These are phyloP conservation scores for Anisogramma anomala DNA, from an alignment of 2,329 filamentous ascomycete species.

Conservation along the genomic window DNA sequence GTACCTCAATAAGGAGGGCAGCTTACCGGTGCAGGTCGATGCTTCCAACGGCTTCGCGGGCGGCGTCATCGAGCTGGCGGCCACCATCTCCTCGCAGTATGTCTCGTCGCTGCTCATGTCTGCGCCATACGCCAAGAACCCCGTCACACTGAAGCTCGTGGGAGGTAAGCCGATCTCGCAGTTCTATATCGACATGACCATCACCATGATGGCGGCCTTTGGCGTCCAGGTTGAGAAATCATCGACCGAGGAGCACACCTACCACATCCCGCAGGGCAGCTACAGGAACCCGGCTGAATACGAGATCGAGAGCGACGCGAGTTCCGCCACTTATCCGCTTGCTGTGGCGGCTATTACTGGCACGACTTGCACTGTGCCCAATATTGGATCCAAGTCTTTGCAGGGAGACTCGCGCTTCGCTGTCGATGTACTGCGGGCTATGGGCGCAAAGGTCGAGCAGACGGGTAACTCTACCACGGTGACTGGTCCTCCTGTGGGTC, in stretches of 20 bases:
- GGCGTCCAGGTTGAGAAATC: slow-evolving; percentile 72
- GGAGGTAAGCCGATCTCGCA: slow-evolving; percentile 98
- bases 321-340: slow-evolving; percentile 91
- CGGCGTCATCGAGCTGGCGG: slow-evolving; percentile 80
- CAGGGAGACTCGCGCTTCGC: slow-evolving; percentile 95
- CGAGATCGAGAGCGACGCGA: slow-evolving; percentile 90
- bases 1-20: slow-evolving; percentile 73
- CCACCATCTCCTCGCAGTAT: slow-evolving; percentile 97
- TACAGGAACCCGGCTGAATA: slow-evolving; percentile 83
- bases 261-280: slow-evolving; percentile 75
- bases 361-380: slow-evolving; percentile 89
- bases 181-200: slow-evolving; percentile 97
- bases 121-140: slow-evolving; percentile 88
- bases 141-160: slow-evolving; percentile 78
- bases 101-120: slow-evolving; percentile 96
- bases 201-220: slow-evolving; percentile 92
- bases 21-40: slow-evolving; percentile 71
- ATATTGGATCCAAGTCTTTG: slow-evolving; percentile 83
- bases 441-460: slow-evolving; percentile 88
- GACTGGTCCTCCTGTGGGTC: slow-evolving; percentile 67
- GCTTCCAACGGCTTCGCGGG: slow-evolving; percentile 76
- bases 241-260: slow-evolving; percentile 71
- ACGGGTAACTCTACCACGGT: slow-evolving; percentile 81
- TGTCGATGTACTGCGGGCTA: slow-evolving; percentile 75
- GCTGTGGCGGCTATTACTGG: slow-evolving; percentile 92